Percentiles rank a stretch among this genome's conserved stretches.
These are phyloP conservation scores for Metschnikowia noctiluminum DNA, from an alignment of 805 yeast genomes.

Conservation along the genomic window DNA sequence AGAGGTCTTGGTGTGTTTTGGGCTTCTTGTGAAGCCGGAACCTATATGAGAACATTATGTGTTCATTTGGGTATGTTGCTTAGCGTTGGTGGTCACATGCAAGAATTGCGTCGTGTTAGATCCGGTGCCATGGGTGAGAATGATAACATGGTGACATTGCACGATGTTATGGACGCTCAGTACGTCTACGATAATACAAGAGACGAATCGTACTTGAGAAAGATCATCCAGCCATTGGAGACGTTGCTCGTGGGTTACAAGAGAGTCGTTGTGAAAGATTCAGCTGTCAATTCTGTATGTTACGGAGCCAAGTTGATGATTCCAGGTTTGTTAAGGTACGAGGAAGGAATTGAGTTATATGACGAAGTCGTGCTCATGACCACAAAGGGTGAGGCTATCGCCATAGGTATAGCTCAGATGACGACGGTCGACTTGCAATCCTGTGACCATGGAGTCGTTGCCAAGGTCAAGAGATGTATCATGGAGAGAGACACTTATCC, in stretches of 20 bases:
- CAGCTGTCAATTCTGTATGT: conserved; percentile 97
- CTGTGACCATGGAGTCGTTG: conserved; percentile 98
- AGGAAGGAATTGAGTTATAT: conserved; percentile 93
- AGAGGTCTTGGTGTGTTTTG: conserved; percentile 97
- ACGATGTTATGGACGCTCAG: conserved; percentile 97
- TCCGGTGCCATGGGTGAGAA: conserved; percentile 92
- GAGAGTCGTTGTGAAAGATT: conserved; percentile 89
- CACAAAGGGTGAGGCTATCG: conserved; percentile 99
- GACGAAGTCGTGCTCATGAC: conserved; percentile 98
- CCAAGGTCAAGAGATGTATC: conserved; percentile 97
- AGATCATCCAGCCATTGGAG: conserved; percentile 92
- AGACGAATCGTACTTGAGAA: conserved; percentile 93
- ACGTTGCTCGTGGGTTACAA: conserved; percentile 90
- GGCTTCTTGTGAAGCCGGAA: conserved; percentile 99
- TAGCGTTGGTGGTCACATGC: conserved; percentile 99
- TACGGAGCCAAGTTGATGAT: conserved; percentile 99
- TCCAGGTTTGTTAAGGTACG: conserved; percentile 96
- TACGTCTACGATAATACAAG: conserved; percentile 96
- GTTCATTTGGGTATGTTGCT: conserved; percentile 97
- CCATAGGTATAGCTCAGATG: conserved; percentile 98
- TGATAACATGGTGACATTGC: conserved; percentile 91
- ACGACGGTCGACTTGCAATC: conserved; percentile 93
- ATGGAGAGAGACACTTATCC: conserved; percentile 99
- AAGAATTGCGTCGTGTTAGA: conserved; percentile 98
- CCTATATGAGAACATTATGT: conserved; percentile 98